A percentile compares a stretch with the other conserved stretches of the same genome.
Conservation (phyloP, 768 basidiomycete species). For the Tulasnella sp. region DNA sequence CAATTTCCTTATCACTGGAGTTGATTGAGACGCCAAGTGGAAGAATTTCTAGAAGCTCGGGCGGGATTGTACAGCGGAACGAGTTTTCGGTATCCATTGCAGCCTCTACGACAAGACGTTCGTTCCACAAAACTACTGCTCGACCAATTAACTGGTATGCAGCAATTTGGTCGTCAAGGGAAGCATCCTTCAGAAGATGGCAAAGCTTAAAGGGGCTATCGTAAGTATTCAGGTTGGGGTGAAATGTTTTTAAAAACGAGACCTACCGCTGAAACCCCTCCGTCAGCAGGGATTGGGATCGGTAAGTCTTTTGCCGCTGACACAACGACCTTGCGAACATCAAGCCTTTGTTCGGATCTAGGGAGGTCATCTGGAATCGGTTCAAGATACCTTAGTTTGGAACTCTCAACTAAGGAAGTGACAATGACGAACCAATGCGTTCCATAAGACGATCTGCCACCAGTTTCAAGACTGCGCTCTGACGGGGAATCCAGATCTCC, state of each 20-base stretch:
- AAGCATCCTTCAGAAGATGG: conserved; percentile 58
- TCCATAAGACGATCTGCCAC: conserved; percentile 50
- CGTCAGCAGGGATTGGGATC: background rate
- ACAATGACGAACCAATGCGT: conserved; percentile 36
- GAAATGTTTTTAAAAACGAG: background rate
- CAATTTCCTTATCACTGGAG: conserved; percentile 29
- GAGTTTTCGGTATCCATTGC: conserved; percentile 59
- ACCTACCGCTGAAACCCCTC: background rate
- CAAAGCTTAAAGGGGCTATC: conserved; percentile 47
- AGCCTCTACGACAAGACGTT: conserved; percentile 76
- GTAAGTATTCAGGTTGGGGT: background rate
- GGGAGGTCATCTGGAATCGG: conserved; percentile 25
- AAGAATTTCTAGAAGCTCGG: conserved; percentile 54
- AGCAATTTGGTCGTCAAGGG: conserved; percentile 58
- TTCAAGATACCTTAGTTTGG: background rate
- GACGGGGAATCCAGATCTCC: conserved; percentile 53
- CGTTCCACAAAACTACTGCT: conserved; percentile 64
- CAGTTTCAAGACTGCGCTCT: conserved; percentile 40
- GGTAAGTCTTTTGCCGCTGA: conserved; percentile 45
- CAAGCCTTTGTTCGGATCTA: conserved; percentile 45
- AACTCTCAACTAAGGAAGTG: background rate
- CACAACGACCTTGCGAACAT: conserved; percentile 57
- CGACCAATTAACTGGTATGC: conserved; percentile 60
- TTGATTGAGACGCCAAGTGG: conserved; percentile 33
- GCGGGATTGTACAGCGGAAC: conserved; percentile 46